Evolutionary conservation across 768 basidiomycete genomes (phyloP).

Genomic region (Trametes coccinea): DNA sequence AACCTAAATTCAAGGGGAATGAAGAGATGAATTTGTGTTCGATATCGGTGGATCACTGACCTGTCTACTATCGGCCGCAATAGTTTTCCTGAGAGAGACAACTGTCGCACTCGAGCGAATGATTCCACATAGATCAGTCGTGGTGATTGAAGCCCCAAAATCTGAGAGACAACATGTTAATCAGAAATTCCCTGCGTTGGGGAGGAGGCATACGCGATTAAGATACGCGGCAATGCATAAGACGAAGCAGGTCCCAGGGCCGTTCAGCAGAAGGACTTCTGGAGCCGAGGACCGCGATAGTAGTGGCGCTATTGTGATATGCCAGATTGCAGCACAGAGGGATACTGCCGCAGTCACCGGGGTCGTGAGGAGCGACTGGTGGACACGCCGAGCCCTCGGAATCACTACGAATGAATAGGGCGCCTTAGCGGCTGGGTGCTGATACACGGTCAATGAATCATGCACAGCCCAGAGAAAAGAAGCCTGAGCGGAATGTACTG

Average conservation of each 20-base stretch:
- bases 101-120: constrained; percentile 79
- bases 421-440: constrained; percentile 11
- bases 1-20: constrained; percentile 51
- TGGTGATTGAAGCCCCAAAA: constrained; percentile 73
- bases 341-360: constrained; percentile 65
- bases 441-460: constrained; percentile 4
- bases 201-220: constrained; percentile 56
- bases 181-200: constrained; percentile 5
- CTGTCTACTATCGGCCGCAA: constrained; percentile 81
- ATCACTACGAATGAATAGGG: constrained; percentile 61
- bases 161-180: constrained; percentile 35
- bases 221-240: constrained; percentile 71
- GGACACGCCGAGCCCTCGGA: constrained; percentile 86
- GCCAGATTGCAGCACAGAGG: constrained; percentile 59
- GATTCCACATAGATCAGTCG: constrained; percentile 88
- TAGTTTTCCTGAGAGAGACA: constrained; percentile 85
- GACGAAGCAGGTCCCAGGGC: constrained; percentile 90
- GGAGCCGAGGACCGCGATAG: constrained; percentile 42
- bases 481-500: constrained; percentile 8
- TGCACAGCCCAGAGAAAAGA: constrained; percentile 8
- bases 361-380: constrained; percentile 74
- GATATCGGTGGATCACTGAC: constrained; percentile 37
- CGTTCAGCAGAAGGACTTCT: constrained; percentile 86
- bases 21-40: neutral
- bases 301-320: constrained; percentile 57